Evolutionary conservation across 768 basidiomycete genomes (phyloP), one percentile per base, ranked within the genome.

Genomic region (Hygrophorus pudorinus): DNA sequence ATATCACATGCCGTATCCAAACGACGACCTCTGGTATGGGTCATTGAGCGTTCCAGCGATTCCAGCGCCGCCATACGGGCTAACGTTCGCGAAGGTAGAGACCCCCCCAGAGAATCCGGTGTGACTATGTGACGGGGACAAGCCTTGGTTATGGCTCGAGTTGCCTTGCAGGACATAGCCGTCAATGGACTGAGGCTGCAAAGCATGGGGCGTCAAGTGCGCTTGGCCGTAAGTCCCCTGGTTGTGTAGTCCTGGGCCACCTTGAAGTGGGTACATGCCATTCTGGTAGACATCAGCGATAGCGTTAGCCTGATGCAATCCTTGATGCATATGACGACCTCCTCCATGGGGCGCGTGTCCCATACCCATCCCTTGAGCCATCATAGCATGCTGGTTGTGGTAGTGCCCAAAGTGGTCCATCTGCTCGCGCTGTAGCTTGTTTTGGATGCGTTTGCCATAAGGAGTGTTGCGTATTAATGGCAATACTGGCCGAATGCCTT

Each of bases 401-500:
- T 78, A 79, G 44, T 72, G 71, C 5, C 32, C 71, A 48, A 71
- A 81, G 44, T 67, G 72, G 52, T 86, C 85, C 65, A 85, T 73
- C 54, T 89, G 86, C 65, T 94, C 92, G 46, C 94, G 88, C 65
- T 96, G 93, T 43, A 98, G 70, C 67, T 97, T 97, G 71, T 92
- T 93, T 65, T 97, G 94, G 57, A 99, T 99, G 35, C 96, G 83
- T 71, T 99, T 99, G 54, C 96, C 96, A 55, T 99, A 99, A 5
- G 96, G 96, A 8, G 96, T 99, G 66, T 99, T 99, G 57, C 96
- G 86, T 59, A 99, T 99, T 55, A 97, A 75, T 2, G 96, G 96
- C 18, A 99, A 75, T 48, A 98, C 91, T n/a, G 96, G 96, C 40
- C 96, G 85, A 60, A 99, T 99, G 53, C 89, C 90, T 58, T 98